Conservation (phyloP, 83 land plant genomes). For the Picea abies region DNA sequence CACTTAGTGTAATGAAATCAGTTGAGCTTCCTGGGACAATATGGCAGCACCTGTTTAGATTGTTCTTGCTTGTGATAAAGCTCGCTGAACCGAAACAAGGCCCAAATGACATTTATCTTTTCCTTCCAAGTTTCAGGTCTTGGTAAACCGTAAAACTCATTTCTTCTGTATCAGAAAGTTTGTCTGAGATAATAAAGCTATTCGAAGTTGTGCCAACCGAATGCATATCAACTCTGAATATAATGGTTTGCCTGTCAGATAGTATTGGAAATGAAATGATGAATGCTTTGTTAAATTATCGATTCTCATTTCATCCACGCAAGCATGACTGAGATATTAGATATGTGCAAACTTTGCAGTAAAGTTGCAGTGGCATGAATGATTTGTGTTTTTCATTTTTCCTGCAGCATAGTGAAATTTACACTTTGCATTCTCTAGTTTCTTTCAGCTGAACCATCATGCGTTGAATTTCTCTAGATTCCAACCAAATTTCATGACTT, state of each 20-base stretch:
- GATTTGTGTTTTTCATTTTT: not conserved
- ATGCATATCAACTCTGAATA: too few species aligned
- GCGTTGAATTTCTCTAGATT: conserved; percentile 1
- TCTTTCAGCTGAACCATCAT: not conserved
- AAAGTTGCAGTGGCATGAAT: not conserved
- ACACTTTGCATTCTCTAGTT: not conserved
- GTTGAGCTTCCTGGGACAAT: too few species aligned
- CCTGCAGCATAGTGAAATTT: not conserved
- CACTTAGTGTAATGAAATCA: too few species aligned
- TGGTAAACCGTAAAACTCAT: too few species aligned
- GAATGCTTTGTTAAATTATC: not conserved
- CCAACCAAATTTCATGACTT: not conserved
- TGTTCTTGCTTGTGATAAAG: too few species aligned
- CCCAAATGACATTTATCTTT: too few species aligned
- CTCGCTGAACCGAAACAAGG: too few species aligned
- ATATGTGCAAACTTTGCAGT: not conserved
- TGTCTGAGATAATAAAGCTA: too few species aligned
- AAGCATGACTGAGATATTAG: not conserved
- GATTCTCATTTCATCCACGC: not conserved
- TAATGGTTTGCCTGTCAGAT: not conserved
- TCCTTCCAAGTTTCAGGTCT: too few species aligned
- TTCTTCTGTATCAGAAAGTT: too few species aligned
- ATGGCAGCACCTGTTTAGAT: too few species aligned
- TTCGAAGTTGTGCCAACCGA: too few species aligned
- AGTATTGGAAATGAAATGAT: not conserved